These are phyloP conservation scores for Delphinella strobiligena DNA, from an alignment of 2,329 filamentous ascomycete species.

Conservation along the genomic window DNA sequence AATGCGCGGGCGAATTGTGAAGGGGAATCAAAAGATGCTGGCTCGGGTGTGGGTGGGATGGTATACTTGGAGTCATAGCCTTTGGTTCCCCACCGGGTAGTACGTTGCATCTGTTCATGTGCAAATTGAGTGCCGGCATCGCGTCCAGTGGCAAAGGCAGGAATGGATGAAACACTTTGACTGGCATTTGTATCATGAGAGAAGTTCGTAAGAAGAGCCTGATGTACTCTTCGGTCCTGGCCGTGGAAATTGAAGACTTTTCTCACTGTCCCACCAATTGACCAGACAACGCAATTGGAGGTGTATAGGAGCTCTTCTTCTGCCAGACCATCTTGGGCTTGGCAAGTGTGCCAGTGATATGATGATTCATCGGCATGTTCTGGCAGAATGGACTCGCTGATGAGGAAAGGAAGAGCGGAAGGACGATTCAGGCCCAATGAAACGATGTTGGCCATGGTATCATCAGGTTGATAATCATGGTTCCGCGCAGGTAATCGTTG, in stretches of 20 bases:
- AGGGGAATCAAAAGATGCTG: neutral
- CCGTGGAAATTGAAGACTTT: constrained; percentile 77
- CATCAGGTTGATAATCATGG: neutral
- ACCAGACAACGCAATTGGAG: constrained; percentile 72
- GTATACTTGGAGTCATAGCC: neutral
- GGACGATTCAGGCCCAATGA: constrained; percentile 88
- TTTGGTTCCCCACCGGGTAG: constrained; percentile 2
- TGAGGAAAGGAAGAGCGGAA: constrained; percentile 67
- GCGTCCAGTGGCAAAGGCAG: neutral
- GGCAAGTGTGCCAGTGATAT: constrained; percentile 52
- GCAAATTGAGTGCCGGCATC: neutral
- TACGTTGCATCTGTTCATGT: neutral
- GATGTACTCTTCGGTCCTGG: constrained; percentile 75
- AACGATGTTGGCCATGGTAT: constrained; percentile 71
- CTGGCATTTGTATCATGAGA: neutral
- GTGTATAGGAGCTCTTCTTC: constrained; percentile 72
- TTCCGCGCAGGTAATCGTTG: too few species aligned
- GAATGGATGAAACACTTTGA: neutral
- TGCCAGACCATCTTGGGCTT: constrained; percentile 40
- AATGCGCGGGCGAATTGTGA: constrained; percentile 40
- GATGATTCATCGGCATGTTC: constrained; percentile 50
- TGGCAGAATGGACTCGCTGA: constrained; percentile 67
- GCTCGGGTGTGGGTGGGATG: neutral
- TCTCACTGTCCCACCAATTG: constrained; percentile 69
- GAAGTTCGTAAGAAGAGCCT: constrained; percentile 78